Evolutionary conservation across 2,329 filamentous ascomycete genomes (phyloP).

Genomic region (Colletotrichum sp.): DNA sequence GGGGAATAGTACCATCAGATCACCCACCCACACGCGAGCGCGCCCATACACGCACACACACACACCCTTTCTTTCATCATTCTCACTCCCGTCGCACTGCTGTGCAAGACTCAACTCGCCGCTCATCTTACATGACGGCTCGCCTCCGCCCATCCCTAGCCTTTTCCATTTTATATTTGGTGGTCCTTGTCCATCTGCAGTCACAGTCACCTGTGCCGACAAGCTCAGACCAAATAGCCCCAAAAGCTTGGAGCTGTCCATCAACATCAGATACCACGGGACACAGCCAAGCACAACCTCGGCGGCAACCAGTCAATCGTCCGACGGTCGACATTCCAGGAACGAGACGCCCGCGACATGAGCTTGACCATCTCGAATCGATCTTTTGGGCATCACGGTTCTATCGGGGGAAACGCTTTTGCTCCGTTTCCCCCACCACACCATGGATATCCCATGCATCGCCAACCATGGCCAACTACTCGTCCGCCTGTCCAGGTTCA

Average conservation of each 20-base stretch:
- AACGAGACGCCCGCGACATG: slow-evolving; percentile 4
- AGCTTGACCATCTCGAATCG: slow-evolving; percentile 17
- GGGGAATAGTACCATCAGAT: not conserved
- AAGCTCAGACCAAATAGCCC: not conserved
- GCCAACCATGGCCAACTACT: slow-evolving; percentile 14
- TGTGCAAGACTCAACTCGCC: slow-evolving; percentile 11
- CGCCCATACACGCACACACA: not conserved
- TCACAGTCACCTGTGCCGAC: not conserved
- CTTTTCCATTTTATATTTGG: not conserved
- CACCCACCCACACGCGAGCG: not conserved
- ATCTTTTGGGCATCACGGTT: slow-evolving; percentile 12
- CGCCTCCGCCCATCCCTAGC: not conserved
- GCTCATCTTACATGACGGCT: slow-evolving; percentile 11
- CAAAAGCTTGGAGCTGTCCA: not conserved
- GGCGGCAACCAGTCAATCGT: not conserved
- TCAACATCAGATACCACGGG: not conserved
- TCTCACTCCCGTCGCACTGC: not conserved
- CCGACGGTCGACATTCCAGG: not conserved
- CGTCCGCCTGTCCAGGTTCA: not conserved
- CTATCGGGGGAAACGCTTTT: slow-evolving; percentile 12
- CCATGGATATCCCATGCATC: slow-evolving; percentile 18
- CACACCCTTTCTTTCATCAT: not conserved
- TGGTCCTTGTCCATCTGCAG: not conserved
- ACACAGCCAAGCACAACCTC: not conserved
- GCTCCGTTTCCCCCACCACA: slow-evolving; percentile 6